Base-by-base conservation (phyloP, 176 grass and related monocot species). In the Cocos nucifera region DNA sequence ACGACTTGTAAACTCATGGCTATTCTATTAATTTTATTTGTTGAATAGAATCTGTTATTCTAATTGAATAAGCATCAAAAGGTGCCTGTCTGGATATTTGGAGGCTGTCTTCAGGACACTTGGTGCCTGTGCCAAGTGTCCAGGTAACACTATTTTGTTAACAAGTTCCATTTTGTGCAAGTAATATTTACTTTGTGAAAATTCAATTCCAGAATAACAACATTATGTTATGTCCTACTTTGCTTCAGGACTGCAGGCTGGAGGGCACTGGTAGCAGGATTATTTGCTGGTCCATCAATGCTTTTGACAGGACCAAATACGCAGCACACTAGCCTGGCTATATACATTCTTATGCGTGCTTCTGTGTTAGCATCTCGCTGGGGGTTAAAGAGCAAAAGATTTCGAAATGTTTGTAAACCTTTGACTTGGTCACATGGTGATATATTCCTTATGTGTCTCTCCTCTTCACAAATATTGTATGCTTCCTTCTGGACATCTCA, bases 361-460 rank as follows among this genome's bases (percentile, higher is more conserved):
- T 75, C 79, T 22, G 84, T 98, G 20, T 76, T 98, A 62, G 84
- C 93, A 70, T 80, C 93, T 24, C 84, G 87, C 53, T 98, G 87
- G 67, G 93, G 93, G 60, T 88, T 98, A 75, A 98, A 98, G 68
- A 98, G 93, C 66, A 75, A 65, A 75, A 79, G 63, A 76, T 98
- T 92, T 83, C 79, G 84, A 75, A 80, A 85, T 49, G 72, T 88
- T 68, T 92, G 93, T 74, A 92, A 78, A 83, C 93, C 93, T 22
- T 78, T 98, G 65, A 98, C 93, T 70, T 98, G 93, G 93, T 80
- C 84, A 60, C 67, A 98, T 74, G 93, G 93, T 78, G 93, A 98
- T 75, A 32, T 98, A 44, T 98, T 98, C 56, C 87, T 98, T 66
- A 98, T 98, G 93, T 98, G 93, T 25, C 81, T 98, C 25, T 79